Percentiles rank a stretch among this genome's conserved stretches.
These are phyloP conservation scores for Graphilbum fragrans DNA, from an alignment of 2,329 filamentous ascomycete species.

Conservation along the genomic window DNA sequence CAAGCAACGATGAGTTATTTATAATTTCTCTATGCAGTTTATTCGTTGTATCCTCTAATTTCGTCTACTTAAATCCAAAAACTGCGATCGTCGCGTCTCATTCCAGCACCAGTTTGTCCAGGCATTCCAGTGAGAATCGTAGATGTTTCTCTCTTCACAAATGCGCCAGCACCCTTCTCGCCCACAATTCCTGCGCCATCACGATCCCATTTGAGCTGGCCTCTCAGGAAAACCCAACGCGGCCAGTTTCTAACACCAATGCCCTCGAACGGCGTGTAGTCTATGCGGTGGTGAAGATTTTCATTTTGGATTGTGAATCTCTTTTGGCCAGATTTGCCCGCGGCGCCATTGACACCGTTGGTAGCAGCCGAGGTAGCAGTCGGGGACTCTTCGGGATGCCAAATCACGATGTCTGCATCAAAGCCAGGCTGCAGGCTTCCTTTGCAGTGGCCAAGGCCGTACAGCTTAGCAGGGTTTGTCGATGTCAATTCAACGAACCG, in stretches of 20 bases:
- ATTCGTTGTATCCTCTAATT: too few species aligned
- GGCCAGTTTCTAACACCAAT: slow-evolving; percentile 46
- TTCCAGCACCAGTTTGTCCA: slow-evolving; percentile 8
- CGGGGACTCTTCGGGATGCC: slow-evolving; percentile 31
- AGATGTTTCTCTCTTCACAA: slow-evolving; percentile 24
- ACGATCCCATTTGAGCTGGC: slow-evolving; percentile 43
- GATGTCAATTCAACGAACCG: slow-evolving; percentile 42
- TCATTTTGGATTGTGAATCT: slow-evolving; percentile 21
- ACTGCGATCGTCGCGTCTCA: slow-evolving; percentile 6
- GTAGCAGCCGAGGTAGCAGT: neutral
- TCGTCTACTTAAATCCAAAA: slow-evolving; percentile 6
- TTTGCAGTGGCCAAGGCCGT: slow-evolving; percentile 38
- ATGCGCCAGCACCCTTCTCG: slow-evolving; percentile 33
- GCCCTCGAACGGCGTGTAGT: slow-evolving; percentile 52
- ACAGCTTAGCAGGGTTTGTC: slow-evolving; percentile 43
- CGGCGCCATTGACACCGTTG: neutral
- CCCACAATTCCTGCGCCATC: slow-evolving; percentile 36
- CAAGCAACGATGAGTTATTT: too few species aligned
- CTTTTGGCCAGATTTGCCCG: neutral
- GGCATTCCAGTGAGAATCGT: slow-evolving; percentile 12
- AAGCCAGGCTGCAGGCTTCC: slow-evolving; percentile 34
- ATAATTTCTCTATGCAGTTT: neutral
- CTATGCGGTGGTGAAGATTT: slow-evolving; percentile 46
- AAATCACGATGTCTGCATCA: slow-evolving; percentile 47
- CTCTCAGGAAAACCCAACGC: slow-evolving; percentile 44